Evolutionary conservation across 176 grass and related monocot genomes (phyloP).

Genomic region (Zizania latifolia): DNA sequence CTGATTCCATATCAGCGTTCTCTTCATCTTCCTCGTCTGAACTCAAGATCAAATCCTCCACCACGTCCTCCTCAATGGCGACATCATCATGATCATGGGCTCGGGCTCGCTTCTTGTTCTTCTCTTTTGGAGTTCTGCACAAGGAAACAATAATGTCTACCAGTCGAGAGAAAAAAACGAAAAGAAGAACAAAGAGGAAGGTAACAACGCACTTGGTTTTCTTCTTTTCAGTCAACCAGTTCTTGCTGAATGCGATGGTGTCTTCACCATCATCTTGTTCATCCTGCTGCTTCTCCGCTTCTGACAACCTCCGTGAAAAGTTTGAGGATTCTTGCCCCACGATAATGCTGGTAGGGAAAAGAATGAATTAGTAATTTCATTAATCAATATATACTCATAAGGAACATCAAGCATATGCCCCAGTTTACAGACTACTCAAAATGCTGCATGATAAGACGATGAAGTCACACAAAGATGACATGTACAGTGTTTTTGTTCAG

Average conservation of each 20-base stretch:
- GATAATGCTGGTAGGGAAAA: slow-evolving; percentile 50
- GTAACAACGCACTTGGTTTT: slow-evolving; percentile 50
- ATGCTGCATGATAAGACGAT: background rate
- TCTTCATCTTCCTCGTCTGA: slow-evolving; percentile 65
- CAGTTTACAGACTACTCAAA: slow-evolving; percentile 10
- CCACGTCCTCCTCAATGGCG: slow-evolving; percentile 55
- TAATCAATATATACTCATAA: slow-evolving; percentile 10
- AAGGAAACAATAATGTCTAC: slow-evolving; percentile 11
- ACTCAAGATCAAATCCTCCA: slow-evolving; percentile 84
- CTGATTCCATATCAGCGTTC: background rate
- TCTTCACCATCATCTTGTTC: slow-evolving; percentile 52
- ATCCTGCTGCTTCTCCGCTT: slow-evolving; percentile 49
- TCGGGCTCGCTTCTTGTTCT: slow-evolving; percentile 54
- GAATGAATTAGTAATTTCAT: slow-evolving; percentile 13
- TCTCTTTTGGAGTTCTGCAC: slow-evolving; percentile 46
- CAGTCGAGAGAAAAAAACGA: background rate
- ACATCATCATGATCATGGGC: slow-evolving; percentile 29
- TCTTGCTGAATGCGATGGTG: slow-evolving; percentile 65
- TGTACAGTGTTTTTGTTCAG: slow-evolving; percentile 3
- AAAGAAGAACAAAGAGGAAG: background rate
- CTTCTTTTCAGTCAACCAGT: slow-evolving; percentile 81
- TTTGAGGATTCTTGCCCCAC: slow-evolving; percentile 70
- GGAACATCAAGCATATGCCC: background rate
- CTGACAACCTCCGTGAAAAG: slow-evolving; percentile 53
- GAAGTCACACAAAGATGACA: background rate